Evolutionary conservation across 495 filamentous ascomycete species (phyloP), one percentile per base, ranked within the genome.

Genomic region (Penicillium psychrofluorescens): DNA sequence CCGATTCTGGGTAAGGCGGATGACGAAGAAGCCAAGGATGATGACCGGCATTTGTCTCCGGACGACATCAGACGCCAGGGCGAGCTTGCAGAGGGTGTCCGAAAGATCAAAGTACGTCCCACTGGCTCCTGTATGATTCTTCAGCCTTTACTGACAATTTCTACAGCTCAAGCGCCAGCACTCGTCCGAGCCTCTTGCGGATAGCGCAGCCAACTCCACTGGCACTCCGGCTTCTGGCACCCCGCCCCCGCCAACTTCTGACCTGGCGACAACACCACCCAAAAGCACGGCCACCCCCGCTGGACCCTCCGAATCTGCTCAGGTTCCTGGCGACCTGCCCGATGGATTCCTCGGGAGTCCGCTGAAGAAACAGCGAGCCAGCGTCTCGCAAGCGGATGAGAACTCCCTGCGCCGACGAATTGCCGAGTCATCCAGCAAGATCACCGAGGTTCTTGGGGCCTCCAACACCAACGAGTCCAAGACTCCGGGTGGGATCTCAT

Each of bases 121-220:
- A 29, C 31, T 16, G 35, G 11, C 9, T 27, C 7, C 11, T 28
- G 36, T 15, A 32, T 41, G 36, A 1, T 9, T 13, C 29, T 41
- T 16, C 32, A 6, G 6, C 14, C 32, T 9, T 34, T 30, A 48
- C 36, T 62, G 43, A 60, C 32, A 22, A 39, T 16, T 13, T 31
- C 22, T 6, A 49, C 59, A 97, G 91, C 79, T 97, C 31, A 98
- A 98, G 78, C 86, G 94, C 45, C 85, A 90, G 50, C 92, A 95
- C 66, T 96, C 92, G 0, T 81, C 80, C 29, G 90, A 94, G 22
- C 85, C 82, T 2, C 65, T 84, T 13, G 74, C 72, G 34, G 64
- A 67, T n/a, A 64, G 70, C 53, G 54, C 65, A 54, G 56, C 61
- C 45, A 50, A 62, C 22, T 54, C 66, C 42, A 49, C 64, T 43